phyloP scores from a whole-genome alignment of 2,329 filamentous ascomycete species.

The Tolypocladium sp. region DNA sequence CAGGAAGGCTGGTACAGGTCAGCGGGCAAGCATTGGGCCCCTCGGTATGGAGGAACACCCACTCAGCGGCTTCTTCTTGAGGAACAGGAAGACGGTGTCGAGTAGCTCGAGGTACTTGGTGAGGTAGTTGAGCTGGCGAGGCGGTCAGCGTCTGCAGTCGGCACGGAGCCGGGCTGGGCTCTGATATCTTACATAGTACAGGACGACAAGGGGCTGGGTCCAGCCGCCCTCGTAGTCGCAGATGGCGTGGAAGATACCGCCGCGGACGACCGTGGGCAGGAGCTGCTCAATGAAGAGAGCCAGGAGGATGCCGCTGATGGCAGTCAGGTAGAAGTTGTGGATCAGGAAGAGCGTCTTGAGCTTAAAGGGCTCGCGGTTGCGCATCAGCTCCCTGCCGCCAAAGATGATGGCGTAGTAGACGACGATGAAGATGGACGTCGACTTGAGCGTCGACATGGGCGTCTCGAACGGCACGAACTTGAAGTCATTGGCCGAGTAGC shows the following conservation, averaged over 20 bases:
- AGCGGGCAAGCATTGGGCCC: conserved; percentile 10
- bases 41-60: conserved; percentile 6
- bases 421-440: conserved; percentile 70
- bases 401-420: conserved; percentile 93
- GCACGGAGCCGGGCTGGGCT: not conserved
- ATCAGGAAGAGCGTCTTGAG: conserved; percentile 85
- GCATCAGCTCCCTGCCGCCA: conserved; percentile 87
- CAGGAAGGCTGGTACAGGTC: conserved; percentile 63
- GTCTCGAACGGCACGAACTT: conserved; percentile 72
- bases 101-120: conserved; percentile 96
- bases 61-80: conserved; percentile 98
- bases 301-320: conserved; percentile 72
- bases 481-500: conserved; percentile 82
- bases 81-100: conserved; percentile 92
- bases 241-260: conserved; percentile 83
- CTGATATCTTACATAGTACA: conserved; percentile 76
- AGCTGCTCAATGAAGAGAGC: conserved; percentile 87
- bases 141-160: conserved; percentile 23
- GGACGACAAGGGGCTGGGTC: conserved; percentile 84
- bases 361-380: conserved; percentile 74
- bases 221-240: conserved; percentile 75
- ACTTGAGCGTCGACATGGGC: conserved; percentile 81
- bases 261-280: conserved; percentile 68
- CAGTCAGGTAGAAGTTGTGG: conserved; percentile 91
- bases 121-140: conserved; percentile 78